A percentile compares a stretch with the other conserved stretches of the same genome.
Evolutionary conservation across 1,284 basidiomycete genomes (phyloP).

Genomic region (Moniliophthora roreri): DNA sequence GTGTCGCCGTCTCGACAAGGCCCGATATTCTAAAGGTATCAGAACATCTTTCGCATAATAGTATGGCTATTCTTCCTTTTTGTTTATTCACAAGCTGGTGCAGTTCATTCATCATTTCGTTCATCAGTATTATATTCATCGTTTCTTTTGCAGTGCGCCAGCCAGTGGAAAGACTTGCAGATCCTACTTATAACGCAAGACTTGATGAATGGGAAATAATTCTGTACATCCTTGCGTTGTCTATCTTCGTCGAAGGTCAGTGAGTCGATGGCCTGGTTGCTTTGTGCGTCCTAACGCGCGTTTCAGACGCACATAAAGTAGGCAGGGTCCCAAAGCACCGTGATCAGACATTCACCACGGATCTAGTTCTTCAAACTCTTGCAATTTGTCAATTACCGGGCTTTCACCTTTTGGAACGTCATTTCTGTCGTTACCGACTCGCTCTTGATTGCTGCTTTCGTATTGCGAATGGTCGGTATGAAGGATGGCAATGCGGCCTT

Average conservation of each 20-base stretch:
- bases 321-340: not conserved
- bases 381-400: slow-evolving; percentile 65
- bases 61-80: slow-evolving; percentile 87
- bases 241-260: slow-evolving; percentile 78
- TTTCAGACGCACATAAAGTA: slow-evolving; percentile 68
- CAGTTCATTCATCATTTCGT: slow-evolving; percentile 26
- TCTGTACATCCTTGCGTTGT: slow-evolving; percentile 74
- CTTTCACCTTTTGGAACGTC: slow-evolving; percentile 82
- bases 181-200: slow-evolving; percentile 40
- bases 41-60: slow-evolving; percentile 71
- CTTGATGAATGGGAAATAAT: slow-evolving; percentile 79
- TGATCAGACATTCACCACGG: not conserved
- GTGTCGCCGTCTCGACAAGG: slow-evolving; percentile 14
- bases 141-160: slow-evolving; percentile 53
- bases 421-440: slow-evolving; percentile 72
- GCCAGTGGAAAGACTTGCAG: slow-evolving; percentile 59
- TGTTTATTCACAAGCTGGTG: slow-evolving; percentile 85
- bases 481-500: slow-evolving; percentile 36
- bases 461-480: slow-evolving; percentile 70
- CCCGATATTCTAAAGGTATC: slow-evolving; percentile 52
- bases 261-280: slow-evolving; percentile 1
- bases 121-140: slow-evolving; percentile 9
- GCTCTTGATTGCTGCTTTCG: slow-evolving; percentile 73
- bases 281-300: not conserved
- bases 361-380: slow-evolving; percentile 64